Percentiles rank a stretch among this genome's conserved stretches.
Evolutionary conservation across 2,329 filamentous ascomycete species (phyloP).

Genomic region (Penicillium nordicum): DNA sequence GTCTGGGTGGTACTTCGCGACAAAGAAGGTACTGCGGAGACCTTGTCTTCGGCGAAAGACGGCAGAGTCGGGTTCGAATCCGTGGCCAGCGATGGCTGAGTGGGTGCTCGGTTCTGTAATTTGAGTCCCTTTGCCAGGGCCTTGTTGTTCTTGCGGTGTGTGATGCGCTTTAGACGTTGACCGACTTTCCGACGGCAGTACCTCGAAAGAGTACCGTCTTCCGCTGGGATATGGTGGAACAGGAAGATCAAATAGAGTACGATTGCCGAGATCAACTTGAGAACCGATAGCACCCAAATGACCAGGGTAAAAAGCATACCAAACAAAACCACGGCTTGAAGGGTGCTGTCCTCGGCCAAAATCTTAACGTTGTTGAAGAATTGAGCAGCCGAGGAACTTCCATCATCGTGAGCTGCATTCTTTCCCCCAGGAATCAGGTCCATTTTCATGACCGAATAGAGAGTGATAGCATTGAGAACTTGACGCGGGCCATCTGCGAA

Average conservation of each 20-base stretch:
- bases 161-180: conserved; percentile 76
- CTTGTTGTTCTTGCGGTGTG: conserved; percentile 81
- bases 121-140: conserved; percentile 73
- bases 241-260: conserved; percentile 85
- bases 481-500: conserved; percentile 90
- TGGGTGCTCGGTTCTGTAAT: conserved; percentile 53
- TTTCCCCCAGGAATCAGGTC: conserved; percentile 64
- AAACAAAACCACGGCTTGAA: conserved; percentile 77
- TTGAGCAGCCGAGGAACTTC: conserved; percentile 63
- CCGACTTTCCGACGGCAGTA: conserved; percentile 95
- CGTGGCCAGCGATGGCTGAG: conserved; percentile 31
- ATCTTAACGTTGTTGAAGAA: conserved; percentile 80
- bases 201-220: conserved; percentile 73
- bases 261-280: conserved; percentile 69
- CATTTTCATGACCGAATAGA: conserved; percentile 76
- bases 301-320: conserved; percentile 91
- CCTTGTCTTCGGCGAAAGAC: conserved; percentile 49
- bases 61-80: conserved; percentile 59
- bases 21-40: conserved; percentile 26
- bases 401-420: conserved; percentile 48
- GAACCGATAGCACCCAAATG: conserved; percentile 78
- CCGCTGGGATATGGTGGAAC: conserved; percentile 82
- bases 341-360: conserved; percentile 69
- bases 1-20: conserved; percentile 53
- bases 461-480: conserved; percentile 81